These are phyloP conservation scores for Penicillium thymicola DNA, from an alignment of 2,329 filamentous ascomycete species.

Conservation along the genomic window DNA sequence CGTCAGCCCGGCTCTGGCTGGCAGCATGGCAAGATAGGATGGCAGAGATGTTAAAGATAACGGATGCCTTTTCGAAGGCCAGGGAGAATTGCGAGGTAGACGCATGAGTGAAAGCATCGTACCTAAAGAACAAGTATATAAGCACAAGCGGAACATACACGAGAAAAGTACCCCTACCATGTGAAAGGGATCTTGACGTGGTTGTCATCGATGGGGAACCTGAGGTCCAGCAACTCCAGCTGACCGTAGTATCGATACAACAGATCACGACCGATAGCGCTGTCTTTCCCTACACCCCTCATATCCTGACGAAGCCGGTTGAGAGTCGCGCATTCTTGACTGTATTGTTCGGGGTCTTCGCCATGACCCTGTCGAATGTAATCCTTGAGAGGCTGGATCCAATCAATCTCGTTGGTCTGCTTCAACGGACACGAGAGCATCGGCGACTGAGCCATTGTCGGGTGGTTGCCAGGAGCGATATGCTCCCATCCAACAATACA, in stretches of 20 bases:
- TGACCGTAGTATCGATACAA: conserved; percentile 98
- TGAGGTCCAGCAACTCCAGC: conserved; percentile 85
- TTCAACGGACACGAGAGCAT: conserved; percentile 95
- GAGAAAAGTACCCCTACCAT: conserved; percentile 60
- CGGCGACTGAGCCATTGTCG: conserved; percentile 73
- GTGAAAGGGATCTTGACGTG: conserved; percentile 99
- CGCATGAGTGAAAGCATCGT: conserved; percentile 98
- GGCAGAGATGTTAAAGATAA: conserved; percentile 99
- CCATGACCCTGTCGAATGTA: conserved; percentile 94
- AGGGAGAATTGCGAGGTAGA: conserved; percentile 95
- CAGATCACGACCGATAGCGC: conserved; percentile 85
- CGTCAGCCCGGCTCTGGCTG: conserved; percentile 85
- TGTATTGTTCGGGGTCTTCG: conserved; percentile 93
- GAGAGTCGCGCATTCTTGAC: conserved; percentile 89
- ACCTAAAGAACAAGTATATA: conserved; percentile 56
- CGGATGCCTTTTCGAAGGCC: conserved; percentile 96
- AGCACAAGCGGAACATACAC: background rate
- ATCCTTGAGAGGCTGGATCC: conserved; percentile 83
- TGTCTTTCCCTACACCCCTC: conserved; percentile 95
- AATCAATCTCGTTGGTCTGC: conserved; percentile 96
- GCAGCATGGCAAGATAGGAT: conserved; percentile 95
- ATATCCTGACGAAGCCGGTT: conserved; percentile 97
- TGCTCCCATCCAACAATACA: conserved; percentile 34
- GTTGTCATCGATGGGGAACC: conserved; percentile 96
- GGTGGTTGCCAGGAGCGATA: conserved; percentile 33